Evolutionary conservation across 495 filamentous ascomycete genomes (phyloP).

Genomic region (Aspergillus biplanus): DNA sequence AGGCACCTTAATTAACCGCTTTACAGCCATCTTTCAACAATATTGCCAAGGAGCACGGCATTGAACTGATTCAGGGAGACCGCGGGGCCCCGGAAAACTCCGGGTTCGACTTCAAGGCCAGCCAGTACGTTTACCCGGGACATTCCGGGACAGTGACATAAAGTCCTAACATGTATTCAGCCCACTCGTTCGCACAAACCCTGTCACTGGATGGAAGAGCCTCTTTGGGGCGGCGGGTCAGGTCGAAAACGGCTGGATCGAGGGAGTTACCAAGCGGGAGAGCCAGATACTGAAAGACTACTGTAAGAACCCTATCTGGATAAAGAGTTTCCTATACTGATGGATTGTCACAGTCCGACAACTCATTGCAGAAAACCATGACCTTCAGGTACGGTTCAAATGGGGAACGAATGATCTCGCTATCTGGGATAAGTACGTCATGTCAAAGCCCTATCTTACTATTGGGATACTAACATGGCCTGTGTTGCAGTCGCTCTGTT

Average conservation of each 20-base stretch:
- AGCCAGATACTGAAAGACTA: conserved; percentile 14
- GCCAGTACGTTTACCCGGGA: conserved; percentile 3
- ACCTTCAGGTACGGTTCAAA: conserved; percentile 12
- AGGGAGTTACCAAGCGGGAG: conserved; percentile 7
- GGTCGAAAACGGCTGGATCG: conserved; percentile 8
- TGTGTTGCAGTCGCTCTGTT: conserved; percentile 3
- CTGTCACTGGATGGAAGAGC: conserved; percentile 19
- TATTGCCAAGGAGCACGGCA: conserved; percentile 8
- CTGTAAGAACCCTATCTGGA: background rate
- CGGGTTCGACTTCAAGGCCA: conserved; percentile 10
- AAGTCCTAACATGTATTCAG: background rate
- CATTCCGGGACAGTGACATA: background rate
- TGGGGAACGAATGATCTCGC: conserved; percentile 10
- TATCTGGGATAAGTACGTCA: conserved; percentile 19
- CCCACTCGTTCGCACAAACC: conserved; percentile 16
- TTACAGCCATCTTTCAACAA: conserved; percentile 10
- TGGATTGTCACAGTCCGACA: background rate
- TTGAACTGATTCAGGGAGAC: conserved; percentile 4
- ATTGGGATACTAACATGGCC: background rate
- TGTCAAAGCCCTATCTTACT: no score
- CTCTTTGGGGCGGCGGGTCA: conserved; percentile 1
- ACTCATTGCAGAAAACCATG: conserved; percentile 18
- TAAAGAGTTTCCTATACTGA: background rate
- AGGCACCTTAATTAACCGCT: no score
- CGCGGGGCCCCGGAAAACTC: conserved; percentile 11